Percentiles rank a stretch among this genome's conserved stretches.
These are phyloP conservation scores for Daldinia concentrica DNA, from an alignment of 495 filamentous ascomycete genomes.

Conservation along the genomic window DNA sequence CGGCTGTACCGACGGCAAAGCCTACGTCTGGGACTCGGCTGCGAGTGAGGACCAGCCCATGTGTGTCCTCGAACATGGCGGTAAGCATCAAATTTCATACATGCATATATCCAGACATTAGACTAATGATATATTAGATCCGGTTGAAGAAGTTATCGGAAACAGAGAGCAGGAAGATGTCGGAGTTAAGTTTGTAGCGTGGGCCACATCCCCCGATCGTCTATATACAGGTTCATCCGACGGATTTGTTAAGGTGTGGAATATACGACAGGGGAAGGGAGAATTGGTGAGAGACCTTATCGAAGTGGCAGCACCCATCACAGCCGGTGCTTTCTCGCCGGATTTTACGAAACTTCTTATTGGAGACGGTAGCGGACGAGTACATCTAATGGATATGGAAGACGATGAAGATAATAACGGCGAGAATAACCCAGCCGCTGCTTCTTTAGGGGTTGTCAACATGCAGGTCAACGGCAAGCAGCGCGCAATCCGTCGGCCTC, in stretches of 20 bases:
- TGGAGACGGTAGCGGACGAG: slow-evolving; percentile 76
- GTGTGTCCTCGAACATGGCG: slow-evolving; percentile 73
- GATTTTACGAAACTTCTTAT: slow-evolving; percentile 77
- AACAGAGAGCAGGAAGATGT: slow-evolving; percentile 75
- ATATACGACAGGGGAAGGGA: slow-evolving; percentile 65
- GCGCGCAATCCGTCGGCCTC: slow-evolving; percentile 50
- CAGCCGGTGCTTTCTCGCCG: slow-evolving; percentile 74
- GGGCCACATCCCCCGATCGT: slow-evolving; percentile 73
- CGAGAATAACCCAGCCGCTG: not conserved
- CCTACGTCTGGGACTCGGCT: slow-evolving; percentile 86
- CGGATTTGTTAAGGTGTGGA: slow-evolving; percentile 86
- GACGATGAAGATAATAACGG: slow-evolving; percentile 45
- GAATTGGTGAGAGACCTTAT: slow-evolving; percentile 71
- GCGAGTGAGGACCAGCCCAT: slow-evolving; percentile 60
- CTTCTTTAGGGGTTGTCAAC: slow-evolving; percentile 31
- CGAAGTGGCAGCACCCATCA: slow-evolving; percentile 61
- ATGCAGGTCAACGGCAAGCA: slow-evolving; percentile 35
- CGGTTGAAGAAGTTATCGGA: slow-evolving; percentile 69
- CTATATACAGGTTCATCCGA: slow-evolving; percentile 94
- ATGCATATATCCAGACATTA: not conserved
- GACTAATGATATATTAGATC: slow-evolving; percentile 47
- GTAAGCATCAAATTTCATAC: slow-evolving; percentile 36
- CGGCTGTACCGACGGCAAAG: slow-evolving; percentile 83
- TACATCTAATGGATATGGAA: slow-evolving; percentile 71
- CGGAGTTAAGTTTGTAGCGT: slow-evolving; percentile 81